Base-by-base conservation (phyloP, 345 rosid species). In the Boechera retrofracta region DNA sequence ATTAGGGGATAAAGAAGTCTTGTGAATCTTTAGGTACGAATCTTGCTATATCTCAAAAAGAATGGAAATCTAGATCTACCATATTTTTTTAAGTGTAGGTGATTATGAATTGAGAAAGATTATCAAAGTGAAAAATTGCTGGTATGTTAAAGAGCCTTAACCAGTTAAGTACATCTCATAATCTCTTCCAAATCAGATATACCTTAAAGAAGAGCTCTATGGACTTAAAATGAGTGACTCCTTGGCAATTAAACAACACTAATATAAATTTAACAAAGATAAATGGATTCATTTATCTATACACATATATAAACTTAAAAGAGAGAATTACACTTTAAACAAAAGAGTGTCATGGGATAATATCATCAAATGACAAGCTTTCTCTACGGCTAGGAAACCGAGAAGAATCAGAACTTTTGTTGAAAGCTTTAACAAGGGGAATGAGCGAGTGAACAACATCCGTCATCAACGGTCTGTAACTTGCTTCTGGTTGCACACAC, bases 391-490 rank as follows among this genome's bases (percentile, higher is more conserved):
- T 67, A 11, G 44, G 74, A 60, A 75, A 8, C 49, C 77, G 68
- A 64, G 83, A 69, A 41, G 86, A 84, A 4, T 72, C 74, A 58
- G 70, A 36, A 9, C 78, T 58, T 67, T 79, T 74, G 59, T 79
- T 81, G 64, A 48, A 64, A 77, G 87, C 84, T 86, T 87, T 94
- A 41, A 84, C 89, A 45, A 94, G 60, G 47, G 98, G 98, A 71
- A 94, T 73, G 5, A 94, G 81, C 10, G 98, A 94, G 79, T 94
- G 98, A 29, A 89, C 98, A n/a, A 94, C 91, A 71, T 94, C 97
- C n/a, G 89, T 88, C 91, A 94, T 94, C 45, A 94, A 74, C 24
- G 97, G 98, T 73, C 98, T 80, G 73, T 91, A 94, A 82, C 85
- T 94, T 74, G 97, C 91, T 86, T 91, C 98, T 32, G 87, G 76